Evolutionary conservation across 768 basidiomycete genomes (phyloP).

Genomic region (Suillus plorans): DNA sequence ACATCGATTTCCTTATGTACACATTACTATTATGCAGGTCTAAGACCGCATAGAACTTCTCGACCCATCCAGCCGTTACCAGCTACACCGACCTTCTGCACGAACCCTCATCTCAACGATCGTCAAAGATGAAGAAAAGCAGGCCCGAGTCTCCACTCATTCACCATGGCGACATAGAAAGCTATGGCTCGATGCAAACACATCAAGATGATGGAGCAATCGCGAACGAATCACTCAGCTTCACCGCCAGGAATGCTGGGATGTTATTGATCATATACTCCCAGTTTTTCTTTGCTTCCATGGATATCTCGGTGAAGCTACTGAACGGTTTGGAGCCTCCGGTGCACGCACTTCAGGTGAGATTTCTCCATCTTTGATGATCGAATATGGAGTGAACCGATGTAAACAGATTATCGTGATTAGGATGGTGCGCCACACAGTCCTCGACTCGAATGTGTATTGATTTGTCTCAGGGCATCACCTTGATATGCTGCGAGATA

Average conservation of each 20-base stretch:
- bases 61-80: background rate
- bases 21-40: background rate
- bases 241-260: constrained; percentile 47
- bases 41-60: background rate
- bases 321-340: constrained; percentile 57
- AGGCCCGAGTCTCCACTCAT: background rate
- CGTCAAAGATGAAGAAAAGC: background rate
- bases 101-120: background rate
- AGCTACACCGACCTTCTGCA: background rate
- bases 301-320: constrained; percentile 64
- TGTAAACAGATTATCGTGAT: constrained; percentile 47
- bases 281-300: constrained; percentile 60
- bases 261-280: constrained; percentile 55
- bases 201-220: background rate
- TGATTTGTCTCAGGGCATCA: constrained; percentile 40
- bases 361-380: constrained; percentile 7
- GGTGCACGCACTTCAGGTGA: constrained; percentile 56
- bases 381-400: background rate
- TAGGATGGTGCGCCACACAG: constrained; percentile 49
- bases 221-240: background rate
- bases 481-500: constrained; percentile 47
- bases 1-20: background rate
- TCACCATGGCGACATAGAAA: background rate
- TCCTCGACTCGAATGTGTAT: background rate
- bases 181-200: background rate